Percentiles rank a stretch among this genome's conserved stretches.
phyloP scores from a whole-genome alignment of 139 green algal genomes.

The Chlorella sp. region DNA sequence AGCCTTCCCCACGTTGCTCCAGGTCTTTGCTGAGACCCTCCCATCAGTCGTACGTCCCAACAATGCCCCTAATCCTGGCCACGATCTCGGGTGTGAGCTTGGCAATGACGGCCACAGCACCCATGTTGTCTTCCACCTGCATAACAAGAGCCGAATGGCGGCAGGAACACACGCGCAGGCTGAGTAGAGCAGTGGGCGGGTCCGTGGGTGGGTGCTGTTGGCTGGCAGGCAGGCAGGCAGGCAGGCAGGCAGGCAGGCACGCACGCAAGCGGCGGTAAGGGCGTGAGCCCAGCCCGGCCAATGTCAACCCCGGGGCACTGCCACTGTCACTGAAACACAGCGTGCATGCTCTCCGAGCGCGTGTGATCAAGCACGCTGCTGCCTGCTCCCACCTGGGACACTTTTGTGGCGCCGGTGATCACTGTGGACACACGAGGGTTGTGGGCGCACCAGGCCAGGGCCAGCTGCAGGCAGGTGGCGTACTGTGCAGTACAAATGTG shows the following conservation, averaged over 20 bases:
- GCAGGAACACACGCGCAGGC: too few relatives aligned
- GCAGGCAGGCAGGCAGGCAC: neutral
- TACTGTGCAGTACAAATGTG: neutral
- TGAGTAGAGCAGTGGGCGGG: too few relatives aligned
- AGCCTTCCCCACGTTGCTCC: too few relatives aligned
- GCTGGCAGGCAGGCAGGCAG: neutral
- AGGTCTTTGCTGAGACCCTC: too few relatives aligned
- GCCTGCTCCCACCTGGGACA: conserved; percentile 54
- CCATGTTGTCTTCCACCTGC: conserved; percentile 84
- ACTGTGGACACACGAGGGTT: conserved; percentile 83
- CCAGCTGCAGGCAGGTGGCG: conserved; percentile 44
- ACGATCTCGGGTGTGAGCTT: conserved; percentile 70
- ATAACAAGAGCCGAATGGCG: neutral
- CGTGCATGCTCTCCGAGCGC: neutral
- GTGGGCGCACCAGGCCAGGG: conserved; percentile 79
- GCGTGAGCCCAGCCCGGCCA: neutral
- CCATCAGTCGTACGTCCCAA: neutral
- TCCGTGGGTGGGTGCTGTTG: neutral
- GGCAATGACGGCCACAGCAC: conserved; percentile 66
- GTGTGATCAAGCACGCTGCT: neutral
- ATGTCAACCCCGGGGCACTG: too few relatives aligned
- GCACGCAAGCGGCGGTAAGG: neutral
- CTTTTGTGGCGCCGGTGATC: conserved; percentile 80
- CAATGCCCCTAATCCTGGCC: conserved; percentile 41
- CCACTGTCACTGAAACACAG: neutral